A percentile compares a stretch with the other conserved stretches of the same genome.
phyloP scores from a whole-genome alignment of 140 eudicot species.

The Flaveria floridana region DNA sequence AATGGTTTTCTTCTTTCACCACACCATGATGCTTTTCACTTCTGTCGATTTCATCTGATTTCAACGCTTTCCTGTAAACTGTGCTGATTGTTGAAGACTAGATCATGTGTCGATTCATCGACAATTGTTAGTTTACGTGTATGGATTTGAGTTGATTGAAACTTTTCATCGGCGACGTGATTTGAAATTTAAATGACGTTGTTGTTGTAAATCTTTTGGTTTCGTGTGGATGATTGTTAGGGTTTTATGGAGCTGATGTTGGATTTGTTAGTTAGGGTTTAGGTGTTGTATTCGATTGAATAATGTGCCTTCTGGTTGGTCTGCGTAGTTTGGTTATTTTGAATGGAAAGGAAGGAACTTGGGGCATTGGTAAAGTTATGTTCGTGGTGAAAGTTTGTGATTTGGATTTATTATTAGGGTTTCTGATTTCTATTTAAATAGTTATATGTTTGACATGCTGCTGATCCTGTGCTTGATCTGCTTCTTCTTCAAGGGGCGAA shows the following conservation, averaged over 20 bases:
- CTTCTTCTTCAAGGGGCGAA: background rate
- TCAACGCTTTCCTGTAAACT: slow-evolving; percentile 10
- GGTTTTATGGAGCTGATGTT: background rate
- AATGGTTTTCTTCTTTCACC: slow-evolving; percentile 35
- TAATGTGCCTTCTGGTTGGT: no score
- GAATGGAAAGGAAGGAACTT: background rate
- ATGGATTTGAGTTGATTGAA: background rate
- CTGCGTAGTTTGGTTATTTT: background rate
- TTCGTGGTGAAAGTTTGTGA: background rate
- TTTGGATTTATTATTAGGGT: slow-evolving; percentile 13
- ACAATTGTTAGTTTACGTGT: background rate
- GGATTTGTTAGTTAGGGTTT: slow-evolving; percentile 18
- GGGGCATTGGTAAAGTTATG: background rate
- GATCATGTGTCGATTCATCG: background rate
- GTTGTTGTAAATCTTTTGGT: background rate
- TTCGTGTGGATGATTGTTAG: background rate
- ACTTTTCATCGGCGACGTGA: background rate
- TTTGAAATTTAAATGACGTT: background rate
- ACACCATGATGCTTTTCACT: background rate
- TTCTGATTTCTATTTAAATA: background rate
- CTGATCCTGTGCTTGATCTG: background rate
- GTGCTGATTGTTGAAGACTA: background rate
- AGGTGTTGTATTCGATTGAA: background rate
- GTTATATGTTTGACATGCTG: background rate
- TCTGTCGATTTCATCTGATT: background rate